A percentile compares a stretch with the other conserved stretches of the same genome.
Conservation (phyloP, 768 basidiomycete genomes). For the Xerocomellus amylosporus region DNA sequence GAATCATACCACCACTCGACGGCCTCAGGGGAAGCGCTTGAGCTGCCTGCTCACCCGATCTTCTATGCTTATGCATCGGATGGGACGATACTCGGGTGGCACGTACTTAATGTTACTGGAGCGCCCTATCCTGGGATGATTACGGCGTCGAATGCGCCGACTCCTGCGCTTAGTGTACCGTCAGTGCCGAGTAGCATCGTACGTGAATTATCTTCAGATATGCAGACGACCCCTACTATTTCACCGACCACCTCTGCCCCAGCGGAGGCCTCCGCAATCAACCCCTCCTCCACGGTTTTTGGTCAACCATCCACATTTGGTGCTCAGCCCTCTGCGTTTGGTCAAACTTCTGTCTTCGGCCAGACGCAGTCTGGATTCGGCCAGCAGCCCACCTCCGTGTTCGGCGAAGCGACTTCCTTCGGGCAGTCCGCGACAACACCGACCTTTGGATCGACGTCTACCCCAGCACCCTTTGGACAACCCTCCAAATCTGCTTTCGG, state of each 20-base stretch:
- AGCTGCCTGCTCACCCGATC: constrained; percentile 54
- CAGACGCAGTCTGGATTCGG: constrained; percentile 15
- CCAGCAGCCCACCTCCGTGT: constrained; percentile 22
- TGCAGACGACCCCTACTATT: constrained; percentile 27
- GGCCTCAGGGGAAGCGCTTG: constrained; percentile 41
- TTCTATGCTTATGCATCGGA: constrained; percentile 77
- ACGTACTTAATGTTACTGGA: constrained; percentile 55
- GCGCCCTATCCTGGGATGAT: constrained; percentile 57
- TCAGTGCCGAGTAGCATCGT: constrained; percentile 21
- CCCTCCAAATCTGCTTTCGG: constrained; percentile 20
- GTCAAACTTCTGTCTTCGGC: constrained; percentile 28
- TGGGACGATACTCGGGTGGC: constrained; percentile 74
- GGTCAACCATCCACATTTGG: constrained; percentile 33
- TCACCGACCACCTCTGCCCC: constrained; percentile 18
- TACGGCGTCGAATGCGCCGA: constrained; percentile 15
- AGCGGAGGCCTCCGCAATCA: constrained; percentile 29
- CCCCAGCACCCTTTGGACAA: constrained; percentile 23
- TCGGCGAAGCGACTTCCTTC: constrained; percentile 26
- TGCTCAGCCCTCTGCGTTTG: constrained; percentile 28
- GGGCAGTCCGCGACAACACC: constrained; percentile 11
- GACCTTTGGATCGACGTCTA: constrained; percentile 14
- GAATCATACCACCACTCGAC: constrained; percentile 38
- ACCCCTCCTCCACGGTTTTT: constrained; percentile 32
- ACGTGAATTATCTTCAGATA: constrained; percentile 31
- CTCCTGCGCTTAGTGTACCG: neutral